Conservation (phyloP, 1,139 yeast species). For the Blastobotrys petasosporus region DNA sequence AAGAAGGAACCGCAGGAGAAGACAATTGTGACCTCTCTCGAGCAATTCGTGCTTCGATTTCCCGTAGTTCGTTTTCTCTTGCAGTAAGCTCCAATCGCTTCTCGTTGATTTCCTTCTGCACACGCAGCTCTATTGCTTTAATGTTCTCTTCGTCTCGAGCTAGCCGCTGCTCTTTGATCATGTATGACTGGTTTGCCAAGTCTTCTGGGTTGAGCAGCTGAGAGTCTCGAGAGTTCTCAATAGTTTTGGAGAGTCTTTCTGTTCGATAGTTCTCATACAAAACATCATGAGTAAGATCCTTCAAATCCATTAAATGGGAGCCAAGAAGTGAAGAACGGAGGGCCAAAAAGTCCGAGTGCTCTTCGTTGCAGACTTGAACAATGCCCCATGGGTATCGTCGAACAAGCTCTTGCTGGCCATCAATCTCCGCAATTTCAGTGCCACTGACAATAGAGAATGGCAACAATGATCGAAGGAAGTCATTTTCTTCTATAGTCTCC, state of each 20-base stretch:
- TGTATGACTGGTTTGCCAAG: slow-evolving; percentile 36
- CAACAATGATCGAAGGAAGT: slow-evolving; percentile 59
- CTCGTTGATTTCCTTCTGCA: slow-evolving; percentile 78
- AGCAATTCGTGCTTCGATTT: slow-evolving; percentile 69
- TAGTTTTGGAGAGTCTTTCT: slow-evolving; percentile 55
- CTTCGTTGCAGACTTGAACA: slow-evolving; percentile 78
- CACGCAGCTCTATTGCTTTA: slow-evolving; percentile 44
- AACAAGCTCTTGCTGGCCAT: slow-evolving; percentile 62
- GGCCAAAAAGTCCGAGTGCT: slow-evolving; percentile 69
- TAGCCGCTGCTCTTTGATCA: slow-evolving; percentile 38
- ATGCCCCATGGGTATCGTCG: slow-evolving; percentile 91
- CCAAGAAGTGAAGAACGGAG: slow-evolving; percentile 75
- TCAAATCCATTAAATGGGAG: slow-evolving; percentile 81
- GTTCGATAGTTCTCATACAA: slow-evolving; percentile 89
- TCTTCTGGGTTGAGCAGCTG: slow-evolving; percentile 35
- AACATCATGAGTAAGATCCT: slow-evolving; percentile 86
- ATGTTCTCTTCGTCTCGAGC: slow-evolving; percentile 26
- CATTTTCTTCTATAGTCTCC: slow-evolving; percentile 77
- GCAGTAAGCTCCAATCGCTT: slow-evolving; percentile 81
- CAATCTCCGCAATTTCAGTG: slow-evolving; percentile 50
- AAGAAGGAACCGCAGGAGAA: slow-evolving; percentile 9
- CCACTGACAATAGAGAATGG: slow-evolving; percentile 88
- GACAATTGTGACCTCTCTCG: slow-evolving; percentile 18
- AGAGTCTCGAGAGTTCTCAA: slow-evolving; percentile 21
- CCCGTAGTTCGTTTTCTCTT: slow-evolving; percentile 81